Evolutionary conservation across 1,284 basidiomycete genomes (phyloP).

Genomic region (Puccinia sorghi): DNA sequence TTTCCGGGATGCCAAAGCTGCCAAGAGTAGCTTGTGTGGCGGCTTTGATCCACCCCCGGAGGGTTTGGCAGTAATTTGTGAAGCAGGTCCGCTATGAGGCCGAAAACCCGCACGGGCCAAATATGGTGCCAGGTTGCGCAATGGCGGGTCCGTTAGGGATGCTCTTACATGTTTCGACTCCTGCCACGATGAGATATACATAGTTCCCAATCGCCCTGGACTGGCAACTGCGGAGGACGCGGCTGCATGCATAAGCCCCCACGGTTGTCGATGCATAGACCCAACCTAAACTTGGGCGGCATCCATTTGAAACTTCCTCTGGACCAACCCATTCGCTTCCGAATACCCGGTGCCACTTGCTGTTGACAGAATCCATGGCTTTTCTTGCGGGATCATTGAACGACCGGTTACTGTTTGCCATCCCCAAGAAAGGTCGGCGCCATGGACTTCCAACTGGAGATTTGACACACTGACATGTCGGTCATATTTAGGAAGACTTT

Average conservation of each 20-base stretch:
- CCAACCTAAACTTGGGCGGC: not conserved
- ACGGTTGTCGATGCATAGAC: not conserved
- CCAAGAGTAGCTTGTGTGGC: not conserved
- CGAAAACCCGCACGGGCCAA: too few species aligned
- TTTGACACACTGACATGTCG: constrained; percentile 31
- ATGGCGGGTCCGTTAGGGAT: too few species aligned
- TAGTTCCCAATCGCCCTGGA: too few species aligned
- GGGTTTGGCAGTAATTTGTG: too few species aligned
- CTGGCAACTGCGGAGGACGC: too few species aligned
- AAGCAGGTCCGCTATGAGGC: not conserved
- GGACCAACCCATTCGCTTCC: not conserved
- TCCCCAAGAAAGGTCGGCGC: constrained; percentile 88
- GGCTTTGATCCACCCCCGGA: too few species aligned
- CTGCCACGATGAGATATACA: too few species aligned
- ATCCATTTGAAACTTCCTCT: too few species aligned
- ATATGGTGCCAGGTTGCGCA: too few species aligned
- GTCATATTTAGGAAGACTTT: constrained; percentile 69
- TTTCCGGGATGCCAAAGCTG: not conserved
- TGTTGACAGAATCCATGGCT: constrained; percentile 53
- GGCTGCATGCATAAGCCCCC: not conserved
- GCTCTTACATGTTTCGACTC: too few species aligned
- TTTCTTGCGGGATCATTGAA: constrained; percentile 64
- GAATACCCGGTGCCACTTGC: not conserved
- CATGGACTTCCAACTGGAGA: not conserved
- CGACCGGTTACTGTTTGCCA: constrained; percentile 83